Evolutionary conservation across 2,329 filamentous ascomycete species (phyloP).

Genomic region (Fusarium incarnatum): DNA sequence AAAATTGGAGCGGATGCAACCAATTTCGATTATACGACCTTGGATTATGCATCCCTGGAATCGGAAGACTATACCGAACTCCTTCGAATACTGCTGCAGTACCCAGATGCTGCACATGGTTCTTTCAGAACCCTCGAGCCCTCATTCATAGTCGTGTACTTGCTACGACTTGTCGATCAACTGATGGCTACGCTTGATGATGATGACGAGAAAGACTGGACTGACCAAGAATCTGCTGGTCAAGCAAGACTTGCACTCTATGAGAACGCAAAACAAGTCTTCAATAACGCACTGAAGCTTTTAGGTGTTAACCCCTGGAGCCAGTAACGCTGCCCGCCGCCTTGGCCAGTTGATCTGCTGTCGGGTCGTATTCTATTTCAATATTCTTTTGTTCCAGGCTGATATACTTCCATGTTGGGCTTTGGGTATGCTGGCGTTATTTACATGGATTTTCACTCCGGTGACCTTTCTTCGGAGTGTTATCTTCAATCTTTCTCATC

Average conservation of each 20-base stretch:
- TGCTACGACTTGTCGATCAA: slow-evolving; percentile 49
- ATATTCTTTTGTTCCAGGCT: neutral
- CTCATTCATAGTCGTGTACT: slow-evolving; percentile 72
- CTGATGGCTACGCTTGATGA: slow-evolving; percentile 60
- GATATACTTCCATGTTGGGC: neutral
- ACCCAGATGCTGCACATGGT: slow-evolving; percentile 72
- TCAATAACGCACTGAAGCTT: slow-evolving; percentile 51
- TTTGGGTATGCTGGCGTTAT: neutral
- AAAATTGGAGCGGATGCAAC: slow-evolving; percentile 2
- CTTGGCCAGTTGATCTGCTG: neutral
- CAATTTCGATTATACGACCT: slow-evolving; percentile 19
- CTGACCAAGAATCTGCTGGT: slow-evolving; percentile 59
- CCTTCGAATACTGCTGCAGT: slow-evolving; percentile 70
- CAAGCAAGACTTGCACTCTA: slow-evolving; percentile 70
- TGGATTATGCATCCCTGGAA: slow-evolving; percentile 36
- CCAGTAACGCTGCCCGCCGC: neutral
- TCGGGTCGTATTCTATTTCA: neutral
- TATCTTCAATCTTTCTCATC: neutral
- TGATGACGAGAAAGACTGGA: slow-evolving; percentile 55
- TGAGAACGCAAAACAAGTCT: slow-evolving; percentile 54
- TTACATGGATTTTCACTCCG: neutral
- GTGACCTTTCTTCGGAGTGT: neutral
- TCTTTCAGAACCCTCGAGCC: slow-evolving; percentile 76
- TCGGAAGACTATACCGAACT: slow-evolving; percentile 42
- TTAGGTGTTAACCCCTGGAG: slow-evolving; percentile 51